phyloP scores from a whole-genome alignment of 1,284 basidiomycete species.

The Rhodofomes roseus region DNA sequence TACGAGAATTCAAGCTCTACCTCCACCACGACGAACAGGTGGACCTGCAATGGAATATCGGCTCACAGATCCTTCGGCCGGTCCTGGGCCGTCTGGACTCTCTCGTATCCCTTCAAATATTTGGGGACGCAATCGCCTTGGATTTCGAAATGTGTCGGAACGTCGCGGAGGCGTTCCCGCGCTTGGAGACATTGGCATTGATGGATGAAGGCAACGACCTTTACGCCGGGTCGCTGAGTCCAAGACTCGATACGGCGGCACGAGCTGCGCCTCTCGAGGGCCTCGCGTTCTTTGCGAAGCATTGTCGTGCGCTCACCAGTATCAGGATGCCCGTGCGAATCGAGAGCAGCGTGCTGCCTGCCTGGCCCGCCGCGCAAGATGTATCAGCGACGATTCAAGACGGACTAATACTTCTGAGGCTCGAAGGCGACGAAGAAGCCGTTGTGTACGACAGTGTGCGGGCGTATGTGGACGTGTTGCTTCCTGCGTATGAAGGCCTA shows the following conservation, averaged over 20 bases:
- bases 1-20: neutral
- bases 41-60: neutral
- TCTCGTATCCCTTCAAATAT: no score
- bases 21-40: neutral
- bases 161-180: no score
- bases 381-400: neutral
- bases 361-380: neutral
- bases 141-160: no score
- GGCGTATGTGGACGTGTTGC: no score
- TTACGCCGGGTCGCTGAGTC: no score
- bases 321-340: neutral
- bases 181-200: no score
- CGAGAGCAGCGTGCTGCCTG: neutral
- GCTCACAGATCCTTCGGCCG: neutral
- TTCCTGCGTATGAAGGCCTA: no score
- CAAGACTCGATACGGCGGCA: neutral
- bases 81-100: no score
- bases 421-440: no score
- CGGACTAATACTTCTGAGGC: neutral
- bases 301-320: neutral
- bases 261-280: neutral
- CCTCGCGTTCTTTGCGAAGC: neutral
- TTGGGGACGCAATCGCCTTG: no score
- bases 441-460: no score
- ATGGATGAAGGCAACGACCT: no score